A percentile compares a stretch with the other conserved stretches of the same genome.
These are phyloP conservation scores for Phytopythium mirpurense DNA, from an alignment of 352 stramenopile genomes.

Conservation along the genomic window DNA sequence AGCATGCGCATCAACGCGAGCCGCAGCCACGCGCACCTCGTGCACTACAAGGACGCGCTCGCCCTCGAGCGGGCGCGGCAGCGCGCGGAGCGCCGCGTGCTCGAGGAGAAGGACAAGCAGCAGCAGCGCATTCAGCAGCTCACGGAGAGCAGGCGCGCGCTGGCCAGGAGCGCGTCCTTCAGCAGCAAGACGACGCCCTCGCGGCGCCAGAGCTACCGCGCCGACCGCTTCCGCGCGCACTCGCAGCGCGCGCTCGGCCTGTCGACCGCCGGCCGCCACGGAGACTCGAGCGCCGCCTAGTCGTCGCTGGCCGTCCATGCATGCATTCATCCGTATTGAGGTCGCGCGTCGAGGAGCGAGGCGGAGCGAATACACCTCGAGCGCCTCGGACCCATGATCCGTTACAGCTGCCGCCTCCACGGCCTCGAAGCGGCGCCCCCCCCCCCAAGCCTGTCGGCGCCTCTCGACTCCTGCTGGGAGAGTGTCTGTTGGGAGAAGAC, in stretches of 20 bases:
- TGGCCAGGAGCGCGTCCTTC: slow-evolving; percentile 24
- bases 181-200: slow-evolving; percentile 41
- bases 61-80: slow-evolving; percentile 42
- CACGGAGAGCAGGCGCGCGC: slow-evolving; percentile 22
- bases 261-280: slow-evolving; percentile 4
- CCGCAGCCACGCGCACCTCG: slow-evolving; percentile 58
- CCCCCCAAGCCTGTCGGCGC: neutral
- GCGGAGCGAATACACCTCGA: too few species aligned
- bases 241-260: slow-evolving; percentile 23
- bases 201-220: slow-evolving; percentile 47
- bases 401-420: neutral
- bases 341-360: too few species aligned
- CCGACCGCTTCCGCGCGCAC: slow-evolving; percentile 36
- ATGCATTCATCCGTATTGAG: too few species aligned
- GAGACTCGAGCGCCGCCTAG: neutral
- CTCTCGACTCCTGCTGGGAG: too few species aligned
- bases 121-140: slow-evolving; percentile 51
- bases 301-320: too few species aligned
- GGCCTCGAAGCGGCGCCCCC: neutral
- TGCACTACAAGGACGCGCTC: slow-evolving; percentile 62
- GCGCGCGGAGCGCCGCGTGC: slow-evolving; percentile 57
- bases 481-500: too few species aligned
- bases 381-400: too few species aligned
- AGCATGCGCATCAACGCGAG: slow-evolving; percentile 79
- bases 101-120: slow-evolving; percentile 64